Evolutionary conservation across 306 rosid species (phyloP), one percentile per base, ranked within the genome.

Genomic region (Cicer yamashitae): DNA sequence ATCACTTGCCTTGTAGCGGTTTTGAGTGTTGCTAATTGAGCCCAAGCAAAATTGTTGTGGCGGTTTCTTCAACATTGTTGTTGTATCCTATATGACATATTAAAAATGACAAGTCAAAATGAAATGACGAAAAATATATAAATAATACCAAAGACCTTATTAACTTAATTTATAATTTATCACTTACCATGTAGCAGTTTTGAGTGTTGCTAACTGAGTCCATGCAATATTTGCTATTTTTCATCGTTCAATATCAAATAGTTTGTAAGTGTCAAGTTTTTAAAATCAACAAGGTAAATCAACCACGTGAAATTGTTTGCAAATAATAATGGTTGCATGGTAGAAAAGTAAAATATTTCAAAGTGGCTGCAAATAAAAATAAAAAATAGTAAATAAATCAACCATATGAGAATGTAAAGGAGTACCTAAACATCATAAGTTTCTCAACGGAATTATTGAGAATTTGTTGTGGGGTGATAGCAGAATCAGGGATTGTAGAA

Each of bases 351-450:
- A 50, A 61, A 37, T 8, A 69, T 69, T 37, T 77, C 6, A 69
- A 6, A 8, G 30, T 48, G 6, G 1, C 8, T 17, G 15, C 2
- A 34, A 44, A 14, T 38, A 30, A 37, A 77, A n/a, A n/a, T n/a
- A n/a, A 17, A 6, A 57, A 34, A 8, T 15, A 6, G 41, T 15
- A 44, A 9, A 64, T 56, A 67, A 58, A 22, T 2, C 34, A 80
- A 37, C 15, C n/a, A 45, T 22, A 73, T 65, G 74, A 30, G 37
- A 37, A 44, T 8, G 41, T 0, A 37, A 10, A 10, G 41, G 1
- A 59, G 39, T 69, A 82, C 83, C 86, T 78, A 14, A 68, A 56
- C 52, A 70, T 6, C 52, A 61, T 1, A 79, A 54, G 81, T 7
- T 53, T 70, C 7, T 39, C 58, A 20, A 6, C 8, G 13, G 20